Evolutionary conservation across 306 rosid genomes (phyloP).

Genomic region (Acmispon strigosus): DNA sequence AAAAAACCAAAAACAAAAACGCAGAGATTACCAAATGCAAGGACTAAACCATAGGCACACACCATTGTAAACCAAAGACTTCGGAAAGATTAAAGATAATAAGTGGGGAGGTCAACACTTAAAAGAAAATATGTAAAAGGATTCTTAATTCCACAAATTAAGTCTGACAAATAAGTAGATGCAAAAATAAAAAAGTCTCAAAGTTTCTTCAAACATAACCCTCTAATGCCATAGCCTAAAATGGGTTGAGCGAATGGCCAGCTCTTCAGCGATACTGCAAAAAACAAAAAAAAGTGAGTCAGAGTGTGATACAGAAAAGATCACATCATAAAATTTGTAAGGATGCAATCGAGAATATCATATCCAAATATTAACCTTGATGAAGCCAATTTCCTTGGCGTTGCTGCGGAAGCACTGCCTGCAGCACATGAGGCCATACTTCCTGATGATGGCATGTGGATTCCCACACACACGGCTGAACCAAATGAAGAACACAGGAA

Average conservation of each 20-base stretch:
- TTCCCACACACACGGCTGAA: slow-evolving; percentile 68
- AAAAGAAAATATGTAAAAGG: not conserved
- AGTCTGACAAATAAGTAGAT: slow-evolving; percentile 20
- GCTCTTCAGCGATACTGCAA: slow-evolving; percentile 67
- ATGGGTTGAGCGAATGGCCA: not conserved
- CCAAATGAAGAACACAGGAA: not conserved
- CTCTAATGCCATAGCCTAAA: not conserved
- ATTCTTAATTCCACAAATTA: slow-evolving; percentile 11
- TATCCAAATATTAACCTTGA: slow-evolving; percentile 40
- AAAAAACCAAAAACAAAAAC: no score
- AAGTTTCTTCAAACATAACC: slow-evolving; percentile 18
- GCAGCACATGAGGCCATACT: slow-evolving; percentile 95
- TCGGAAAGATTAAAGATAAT: not conserved
- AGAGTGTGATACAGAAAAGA: not conserved
- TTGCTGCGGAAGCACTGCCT: slow-evolving; percentile 98
- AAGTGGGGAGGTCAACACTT: not conserved
- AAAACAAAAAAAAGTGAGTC: not conserved
- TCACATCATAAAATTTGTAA: not conserved
- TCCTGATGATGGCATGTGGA: slow-evolving; percentile 85
- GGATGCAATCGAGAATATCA: no score
- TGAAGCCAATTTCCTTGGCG: slow-evolving; percentile 97
- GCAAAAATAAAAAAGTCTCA: slow-evolving; percentile 7
- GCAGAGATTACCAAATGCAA: no score
- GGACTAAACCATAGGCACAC: not conserved
- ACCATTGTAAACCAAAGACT: no score